phyloP scores from a whole-genome alignment of 129 eudicot genomes.

The Tagetes erecta region DNA sequence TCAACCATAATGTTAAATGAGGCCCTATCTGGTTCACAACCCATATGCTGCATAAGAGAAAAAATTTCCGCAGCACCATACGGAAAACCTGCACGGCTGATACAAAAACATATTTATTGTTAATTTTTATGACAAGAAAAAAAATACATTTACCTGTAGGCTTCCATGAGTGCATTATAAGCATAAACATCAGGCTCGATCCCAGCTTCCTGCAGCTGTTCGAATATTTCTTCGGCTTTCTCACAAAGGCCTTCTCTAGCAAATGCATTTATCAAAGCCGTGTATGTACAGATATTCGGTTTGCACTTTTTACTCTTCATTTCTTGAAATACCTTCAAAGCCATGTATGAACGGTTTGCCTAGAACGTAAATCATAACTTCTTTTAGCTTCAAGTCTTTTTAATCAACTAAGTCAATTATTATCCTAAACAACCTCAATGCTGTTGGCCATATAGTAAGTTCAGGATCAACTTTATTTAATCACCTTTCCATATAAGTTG shows the following conservation, averaged over 20 bases:
- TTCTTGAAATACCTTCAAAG: conserved; percentile 77
- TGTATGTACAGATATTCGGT: conserved; percentile 93
- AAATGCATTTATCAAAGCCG: conserved; percentile 84
- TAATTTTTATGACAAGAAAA: neutral
- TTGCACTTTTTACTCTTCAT: conserved; percentile 66
- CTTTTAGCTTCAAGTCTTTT: neutral
- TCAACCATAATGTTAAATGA: conserved; percentile 94
- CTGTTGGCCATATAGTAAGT: too few species aligned
- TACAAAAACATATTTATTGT: conserved; percentile 10
- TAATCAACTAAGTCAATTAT: neutral
- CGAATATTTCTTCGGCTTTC: conserved; percentile 91
- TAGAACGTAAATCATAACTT: conserved; percentile 26
- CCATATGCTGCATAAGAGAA: conserved; percentile 93
- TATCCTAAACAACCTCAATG: conserved; percentile 3
- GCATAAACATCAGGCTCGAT: conserved; percentile 89
- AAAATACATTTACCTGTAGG: conserved; percentile 56
- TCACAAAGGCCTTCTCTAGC: conserved; percentile 91
- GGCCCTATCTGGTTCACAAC: conserved; percentile 88
- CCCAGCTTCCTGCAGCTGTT: conserved; percentile 86
- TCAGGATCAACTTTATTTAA: neutral
- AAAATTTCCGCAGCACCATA: conserved; percentile 92
- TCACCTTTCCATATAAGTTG: conserved; percentile 87
- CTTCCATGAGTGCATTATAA: conserved; percentile 96
- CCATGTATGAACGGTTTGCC: conserved; percentile 85
- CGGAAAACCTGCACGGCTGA: conserved; percentile 91